Percentiles rank a stretch among this genome's conserved stretches.
Conservation (phyloP, 1,284 basidiomycete species). For the Leccinum colubrinum region DNA sequence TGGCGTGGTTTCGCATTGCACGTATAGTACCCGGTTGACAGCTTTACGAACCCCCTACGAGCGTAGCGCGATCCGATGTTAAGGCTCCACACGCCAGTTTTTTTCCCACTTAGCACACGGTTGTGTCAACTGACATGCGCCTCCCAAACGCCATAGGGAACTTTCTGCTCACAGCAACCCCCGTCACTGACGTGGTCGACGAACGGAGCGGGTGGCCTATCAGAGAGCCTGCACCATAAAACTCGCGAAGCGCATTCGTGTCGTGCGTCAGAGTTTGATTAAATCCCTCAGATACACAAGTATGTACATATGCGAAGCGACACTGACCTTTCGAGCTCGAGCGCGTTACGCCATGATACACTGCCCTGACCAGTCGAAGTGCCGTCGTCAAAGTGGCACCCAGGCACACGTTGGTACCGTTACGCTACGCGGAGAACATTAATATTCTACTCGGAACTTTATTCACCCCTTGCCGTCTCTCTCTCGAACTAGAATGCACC, state of each 20-base stretch:
- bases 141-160: slow-evolving; percentile 1
- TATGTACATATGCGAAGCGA: background rate
- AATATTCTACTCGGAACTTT: slow-evolving; percentile 3
- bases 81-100: background rate
- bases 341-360: background rate
- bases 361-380: background rate
- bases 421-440: slow-evolving; percentile 11
- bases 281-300: background rate
- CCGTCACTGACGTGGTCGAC: background rate
- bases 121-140: background rate
- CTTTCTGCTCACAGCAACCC: background rate
- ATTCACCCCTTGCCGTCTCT: slow-evolving; percentile 9
- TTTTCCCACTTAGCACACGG: slow-evolving; percentile 13
- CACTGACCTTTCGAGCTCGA: background rate
- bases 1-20: background rate
- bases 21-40: slow-evolving; percentile 4
- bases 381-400: background rate
- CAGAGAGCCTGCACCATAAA: background rate
- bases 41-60: slow-evolving; percentile 10
- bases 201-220: background rate
- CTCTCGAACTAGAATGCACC: background rate
- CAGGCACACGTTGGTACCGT: slow-evolving; percentile 11
- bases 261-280: background rate
- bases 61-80: background rate
- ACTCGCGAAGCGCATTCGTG: background rate